phyloP scores from a whole-genome alignment of 2,329 filamentous ascomycete species.

The Didymella lethalis region DNA sequence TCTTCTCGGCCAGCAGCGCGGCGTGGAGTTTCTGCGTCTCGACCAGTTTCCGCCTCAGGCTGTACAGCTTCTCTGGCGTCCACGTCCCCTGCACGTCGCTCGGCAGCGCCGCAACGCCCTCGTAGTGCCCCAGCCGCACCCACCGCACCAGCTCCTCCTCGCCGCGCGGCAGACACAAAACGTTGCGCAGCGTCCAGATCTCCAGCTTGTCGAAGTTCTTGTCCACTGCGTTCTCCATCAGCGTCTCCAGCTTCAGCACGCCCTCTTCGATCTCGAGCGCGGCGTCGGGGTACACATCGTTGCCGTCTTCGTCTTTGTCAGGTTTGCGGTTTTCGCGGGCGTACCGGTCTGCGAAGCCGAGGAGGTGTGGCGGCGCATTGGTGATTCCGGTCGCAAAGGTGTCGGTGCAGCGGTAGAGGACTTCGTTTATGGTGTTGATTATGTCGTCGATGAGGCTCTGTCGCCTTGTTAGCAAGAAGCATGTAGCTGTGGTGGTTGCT shows the following conservation, averaged over 20 bases:
- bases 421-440: conserved; percentile 94
- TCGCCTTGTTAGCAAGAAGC: background rate
- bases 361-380: conserved; percentile 72
- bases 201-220: conserved; percentile 62
- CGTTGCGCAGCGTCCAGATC: conserved; percentile 88
- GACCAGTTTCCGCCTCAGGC: conserved; percentile 75
- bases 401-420: conserved; percentile 88
- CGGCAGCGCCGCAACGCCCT: conserved; percentile 55
- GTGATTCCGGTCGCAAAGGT: conserved; percentile 85
- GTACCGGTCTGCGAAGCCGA: conserved; percentile 74
- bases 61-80: conserved; percentile 70
- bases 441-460: conserved; percentile 87
- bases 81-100: background rate
- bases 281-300: conserved; percentile 57
- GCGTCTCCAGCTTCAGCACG: conserved; percentile 58
- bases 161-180: conserved; percentile 64
- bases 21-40: conserved; percentile 80
- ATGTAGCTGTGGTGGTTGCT: background rate
- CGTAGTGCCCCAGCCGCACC: conserved; percentile 86
- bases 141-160: conserved; percentile 67
- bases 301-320: conserved; percentile 52
- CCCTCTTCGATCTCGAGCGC: conserved; percentile 85
- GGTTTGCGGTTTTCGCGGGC: conserved; percentile 57
- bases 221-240: conserved; percentile 60
- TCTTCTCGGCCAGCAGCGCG: conserved; percentile 72